Conservation (phyloP, 2,329 filamentous ascomycete species). For the Ascosphaera aggregata region DNA sequence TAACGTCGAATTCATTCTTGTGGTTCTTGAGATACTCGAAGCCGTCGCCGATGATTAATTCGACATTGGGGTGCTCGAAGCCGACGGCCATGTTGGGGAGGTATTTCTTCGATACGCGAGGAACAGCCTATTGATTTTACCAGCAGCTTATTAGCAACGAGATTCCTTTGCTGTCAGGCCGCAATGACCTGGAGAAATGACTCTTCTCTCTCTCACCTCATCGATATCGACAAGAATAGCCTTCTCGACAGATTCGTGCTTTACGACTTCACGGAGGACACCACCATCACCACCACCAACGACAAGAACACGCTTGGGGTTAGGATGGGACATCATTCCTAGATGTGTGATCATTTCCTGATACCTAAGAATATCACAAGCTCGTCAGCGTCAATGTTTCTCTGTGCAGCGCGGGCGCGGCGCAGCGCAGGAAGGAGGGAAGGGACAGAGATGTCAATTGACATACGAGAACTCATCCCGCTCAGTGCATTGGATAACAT, state of each 20-base stretch:
- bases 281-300: conserved; percentile 95
- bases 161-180: too few species aligned
- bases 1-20: conserved; percentile 96
- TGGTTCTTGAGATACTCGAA: conserved; percentile 97
- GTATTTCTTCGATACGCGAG: conserved; percentile 95
- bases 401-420: not conserved
- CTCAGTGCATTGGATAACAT: conserved; percentile 97
- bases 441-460: not conserved
- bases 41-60: conserved; percentile 81
- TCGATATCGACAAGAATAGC: conserved; percentile 96
- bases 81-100: conserved; percentile 83
- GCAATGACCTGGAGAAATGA: too few species aligned
- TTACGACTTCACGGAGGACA: conserved; percentile 94
- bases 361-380: conserved; percentile 29
- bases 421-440: not conserved
- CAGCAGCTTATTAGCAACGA: too few species aligned
- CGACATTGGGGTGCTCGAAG: conserved; percentile 84
- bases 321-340: conserved; percentile 93
- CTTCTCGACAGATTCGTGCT: conserved; percentile 94
- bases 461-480: conserved; percentile 81
- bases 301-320: conserved; percentile 95
- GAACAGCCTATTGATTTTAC: conserved; percentile 46
- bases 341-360: conserved; percentile 99
- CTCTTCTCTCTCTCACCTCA: conserved; percentile 33
- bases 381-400: not conserved